Evolutionary conservation across 306 rosid genomes (phyloP).

Genomic region (Cucurbita pepo): DNA sequence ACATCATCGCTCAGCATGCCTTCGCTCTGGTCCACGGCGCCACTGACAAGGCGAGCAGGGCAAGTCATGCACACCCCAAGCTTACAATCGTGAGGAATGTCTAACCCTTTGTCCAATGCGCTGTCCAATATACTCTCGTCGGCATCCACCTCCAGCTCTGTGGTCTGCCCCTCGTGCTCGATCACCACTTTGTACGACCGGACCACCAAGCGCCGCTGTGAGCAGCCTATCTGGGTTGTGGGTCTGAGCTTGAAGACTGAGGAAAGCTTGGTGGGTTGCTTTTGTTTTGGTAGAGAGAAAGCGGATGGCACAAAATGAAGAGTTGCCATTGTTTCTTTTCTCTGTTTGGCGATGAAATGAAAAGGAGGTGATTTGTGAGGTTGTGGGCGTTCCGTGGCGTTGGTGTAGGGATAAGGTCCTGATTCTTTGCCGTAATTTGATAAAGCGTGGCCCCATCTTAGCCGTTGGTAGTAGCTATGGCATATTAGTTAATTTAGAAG

Average conservation of each 20-base stretch:
- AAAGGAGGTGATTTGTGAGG: constrained; percentile 3
- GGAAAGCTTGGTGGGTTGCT: constrained; percentile 19
- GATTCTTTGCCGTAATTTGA: background rate
- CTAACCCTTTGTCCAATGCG: constrained; percentile 61
- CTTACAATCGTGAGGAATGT: constrained; percentile 85
- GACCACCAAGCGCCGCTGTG: constrained; percentile 18
- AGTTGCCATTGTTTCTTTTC: constrained; percentile 30
- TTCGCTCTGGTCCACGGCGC: constrained; percentile 80
- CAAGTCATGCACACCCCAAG: constrained; percentile 99
- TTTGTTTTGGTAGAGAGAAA: constrained; percentile 19
- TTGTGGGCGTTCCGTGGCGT: constrained; percentile 5
- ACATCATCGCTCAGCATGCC: constrained; percentile 99
- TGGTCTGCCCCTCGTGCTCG: constrained; percentile 54
- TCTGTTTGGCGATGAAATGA: constrained; percentile 7
- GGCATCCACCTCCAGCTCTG: constrained; percentile 38
- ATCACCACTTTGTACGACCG: constrained; percentile 61
- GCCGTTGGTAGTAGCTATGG: background rate
- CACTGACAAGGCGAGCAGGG: constrained; percentile 71
- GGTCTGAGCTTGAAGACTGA: constrained; percentile 17
- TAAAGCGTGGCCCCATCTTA: background rate
- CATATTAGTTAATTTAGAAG: no score
- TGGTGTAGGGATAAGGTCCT: constrained; percentile 24
- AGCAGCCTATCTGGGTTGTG: background rate
- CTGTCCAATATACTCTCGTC: constrained; percentile 45
- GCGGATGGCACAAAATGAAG: constrained; percentile 36